These are phyloP conservation scores for Leccinum subgranulosum DNA, from an alignment of 768 basidiomycete genomes.

Conservation along the genomic window DNA sequence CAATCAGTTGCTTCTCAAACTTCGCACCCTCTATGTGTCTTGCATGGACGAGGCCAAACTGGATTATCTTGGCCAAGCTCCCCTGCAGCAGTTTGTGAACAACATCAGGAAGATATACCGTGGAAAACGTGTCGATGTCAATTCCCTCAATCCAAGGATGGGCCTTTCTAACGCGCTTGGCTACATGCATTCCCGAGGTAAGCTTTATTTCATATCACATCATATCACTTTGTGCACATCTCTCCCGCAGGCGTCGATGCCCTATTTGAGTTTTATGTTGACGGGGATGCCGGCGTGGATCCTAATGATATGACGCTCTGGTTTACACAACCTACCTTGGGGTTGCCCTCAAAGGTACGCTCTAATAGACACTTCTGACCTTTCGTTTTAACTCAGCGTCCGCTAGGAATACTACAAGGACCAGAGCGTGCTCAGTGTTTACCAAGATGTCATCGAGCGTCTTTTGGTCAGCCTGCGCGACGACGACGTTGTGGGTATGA, in stretches of 20 bases:
- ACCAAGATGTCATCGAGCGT: slow-evolving; percentile 63
- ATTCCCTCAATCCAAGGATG: slow-evolving; percentile 34
- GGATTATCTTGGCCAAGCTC: slow-evolving; percentile 67
- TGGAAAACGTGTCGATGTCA: slow-evolving; percentile 44
- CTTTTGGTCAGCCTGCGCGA: slow-evolving; percentile 62
- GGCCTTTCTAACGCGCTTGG: slow-evolving; percentile 81
- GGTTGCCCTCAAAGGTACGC: slow-evolving; percentile 81
- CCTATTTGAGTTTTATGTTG: slow-evolving; percentile 78
- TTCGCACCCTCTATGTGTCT: slow-evolving; percentile 69
- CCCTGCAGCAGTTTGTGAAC: slow-evolving; percentile 65
- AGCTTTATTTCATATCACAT: slow-evolving; percentile 13
- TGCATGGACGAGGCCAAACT: slow-evolving; percentile 81
- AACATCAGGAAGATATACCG: slow-evolving; percentile 59
- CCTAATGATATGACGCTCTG: slow-evolving; percentile 83
- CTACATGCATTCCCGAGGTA: slow-evolving; percentile 85
- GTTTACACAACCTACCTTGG: slow-evolving; percentile 78
- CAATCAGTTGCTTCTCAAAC: slow-evolving; percentile 56
- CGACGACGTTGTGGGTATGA: slow-evolving; percentile 26
- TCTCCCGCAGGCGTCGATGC: slow-evolving; percentile 60
- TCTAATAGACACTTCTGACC: not conserved
- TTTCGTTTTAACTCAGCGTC: not conserved
- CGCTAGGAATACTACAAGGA: slow-evolving; percentile 88
- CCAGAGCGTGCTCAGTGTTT: slow-evolving; percentile 60
- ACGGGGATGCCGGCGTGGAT: slow-evolving; percentile 84
- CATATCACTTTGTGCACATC: not conserved